Conservation (phyloP, 2,329 filamentous ascomycete genomes). For the Metarhizium robertsii region DNA sequence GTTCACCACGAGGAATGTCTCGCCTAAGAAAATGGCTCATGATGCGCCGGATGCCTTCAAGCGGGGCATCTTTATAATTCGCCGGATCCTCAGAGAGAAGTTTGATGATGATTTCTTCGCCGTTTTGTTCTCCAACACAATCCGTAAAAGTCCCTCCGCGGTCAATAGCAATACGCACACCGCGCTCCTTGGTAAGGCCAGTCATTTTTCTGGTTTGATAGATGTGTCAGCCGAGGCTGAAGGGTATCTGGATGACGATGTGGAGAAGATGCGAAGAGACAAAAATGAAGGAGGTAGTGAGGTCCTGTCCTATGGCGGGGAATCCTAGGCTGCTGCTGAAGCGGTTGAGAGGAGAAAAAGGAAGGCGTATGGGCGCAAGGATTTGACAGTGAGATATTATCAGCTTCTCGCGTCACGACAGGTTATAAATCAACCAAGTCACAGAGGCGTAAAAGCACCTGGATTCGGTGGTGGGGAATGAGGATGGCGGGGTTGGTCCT, state of each 20-base stretch:
- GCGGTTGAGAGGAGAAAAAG: too few species aligned
- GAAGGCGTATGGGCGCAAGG: too few species aligned
- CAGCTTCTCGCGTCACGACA: neutral
- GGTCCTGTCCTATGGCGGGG: too few species aligned
- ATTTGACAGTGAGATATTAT: too few species aligned
- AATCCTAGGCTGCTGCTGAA: too few species aligned
- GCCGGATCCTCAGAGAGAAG: slow-evolving; percentile 61
- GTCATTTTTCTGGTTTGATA: neutral
- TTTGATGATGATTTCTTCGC: slow-evolving; percentile 62
- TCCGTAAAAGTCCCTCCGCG: slow-evolving; percentile 55
- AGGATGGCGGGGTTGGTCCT: slow-evolving; percentile 12
- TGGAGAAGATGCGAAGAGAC: neutral
- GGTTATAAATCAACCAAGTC: neutral
- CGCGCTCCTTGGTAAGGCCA: slow-evolving; percentile 85
- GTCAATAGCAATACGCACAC: slow-evolving; percentile 24
- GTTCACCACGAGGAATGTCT: slow-evolving; percentile 22
- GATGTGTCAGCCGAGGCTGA: neutral
- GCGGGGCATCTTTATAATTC: slow-evolving; percentile 64
- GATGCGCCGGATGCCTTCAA: slow-evolving; percentile 57
- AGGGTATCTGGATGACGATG: neutral
- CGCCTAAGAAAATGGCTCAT: slow-evolving; percentile 23
- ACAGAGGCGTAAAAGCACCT: neutral
- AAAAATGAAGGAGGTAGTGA: too few species aligned
- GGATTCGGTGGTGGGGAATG: neutral
- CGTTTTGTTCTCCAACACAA: slow-evolving; percentile 55